These are phyloP conservation scores for Pittosporum tobira DNA, from an alignment of 129 eudicot genomes.

Conservation along the genomic window DNA sequence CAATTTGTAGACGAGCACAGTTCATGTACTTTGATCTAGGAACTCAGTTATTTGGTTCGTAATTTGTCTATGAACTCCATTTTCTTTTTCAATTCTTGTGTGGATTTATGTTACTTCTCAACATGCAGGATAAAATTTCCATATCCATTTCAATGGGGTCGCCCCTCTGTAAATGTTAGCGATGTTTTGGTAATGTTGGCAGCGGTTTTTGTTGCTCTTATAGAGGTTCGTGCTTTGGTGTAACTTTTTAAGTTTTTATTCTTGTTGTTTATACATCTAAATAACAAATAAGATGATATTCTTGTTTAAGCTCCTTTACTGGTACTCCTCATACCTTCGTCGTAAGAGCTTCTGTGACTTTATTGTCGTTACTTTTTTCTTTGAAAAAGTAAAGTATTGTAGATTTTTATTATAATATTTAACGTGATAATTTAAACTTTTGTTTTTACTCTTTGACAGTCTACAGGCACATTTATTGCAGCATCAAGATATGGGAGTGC, in stretches of 20 bases:
- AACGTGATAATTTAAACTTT: not conserved
- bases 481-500: conserved; percentile 86
- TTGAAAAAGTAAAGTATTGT: not conserved
- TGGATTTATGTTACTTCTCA: not conserved
- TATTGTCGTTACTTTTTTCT: not conserved
- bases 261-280: not conserved
- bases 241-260: not conserved
- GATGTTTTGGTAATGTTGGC: conserved; percentile 71
- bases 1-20: not conserved
- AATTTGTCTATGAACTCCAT: not conserved
- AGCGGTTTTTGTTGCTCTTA: conserved; percentile 72
- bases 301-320: not conserved
- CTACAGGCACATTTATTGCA: conserved; percentile 88
- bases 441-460: conserved; percentile 28
- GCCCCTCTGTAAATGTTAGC: conserved; percentile 58
- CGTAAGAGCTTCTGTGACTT: not conserved
- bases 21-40: not conserved
- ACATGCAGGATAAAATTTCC: conserved; percentile 77
- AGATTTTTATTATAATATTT: not conserved
- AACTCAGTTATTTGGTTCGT: not conserved
- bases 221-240: conserved; percentile 48
- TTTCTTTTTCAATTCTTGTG: not conserved
- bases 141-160: conserved; percentile 95
- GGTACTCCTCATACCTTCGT: not conserved
- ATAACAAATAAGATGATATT: not conserved